Evolutionary conservation across 108 stramenopile genomes (phyloP).

Genomic region (Fragilariopsis cylindrus): DNA sequence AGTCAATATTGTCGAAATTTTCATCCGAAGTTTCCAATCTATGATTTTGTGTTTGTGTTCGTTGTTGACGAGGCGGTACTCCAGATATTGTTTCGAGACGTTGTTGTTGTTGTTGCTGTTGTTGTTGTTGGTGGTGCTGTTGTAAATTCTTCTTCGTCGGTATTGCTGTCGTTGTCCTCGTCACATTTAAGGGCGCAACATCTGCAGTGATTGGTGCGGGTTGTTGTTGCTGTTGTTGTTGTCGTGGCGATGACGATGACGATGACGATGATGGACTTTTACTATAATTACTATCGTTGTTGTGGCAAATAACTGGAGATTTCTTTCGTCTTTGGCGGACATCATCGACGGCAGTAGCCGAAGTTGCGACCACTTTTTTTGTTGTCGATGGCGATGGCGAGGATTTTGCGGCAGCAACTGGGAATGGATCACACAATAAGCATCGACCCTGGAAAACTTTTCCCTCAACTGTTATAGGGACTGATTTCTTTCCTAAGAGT

Average conservation of each 20-base stretch:
- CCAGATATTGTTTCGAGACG: neutral
- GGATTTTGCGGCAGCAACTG: constrained; percentile 3
- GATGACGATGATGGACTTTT: neutral
- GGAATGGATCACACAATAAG: constrained; percentile 38
- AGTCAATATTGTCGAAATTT: neutral
- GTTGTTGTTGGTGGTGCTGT: too few relatives aligned
- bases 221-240: too few relatives aligned
- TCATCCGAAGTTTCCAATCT: neutral
- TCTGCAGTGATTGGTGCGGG: too few relatives aligned
- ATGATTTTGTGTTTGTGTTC: neutral
- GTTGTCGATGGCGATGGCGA: neutral
- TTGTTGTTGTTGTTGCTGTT: neutral
- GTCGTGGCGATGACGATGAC: too few relatives aligned
- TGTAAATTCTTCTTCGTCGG: neutral
- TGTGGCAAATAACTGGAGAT: neutral
- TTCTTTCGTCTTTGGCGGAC: neutral
- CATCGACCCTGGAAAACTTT: constrained; percentile 38
- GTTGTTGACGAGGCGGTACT: constrained; percentile 1
- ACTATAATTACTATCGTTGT: neutral
- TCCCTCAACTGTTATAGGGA: constrained; percentile 40
- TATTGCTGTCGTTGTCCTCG: neutral
- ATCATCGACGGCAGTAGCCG: too few relatives aligned
- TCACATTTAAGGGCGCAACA: too few relatives aligned
- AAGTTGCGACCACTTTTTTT: too few relatives aligned
- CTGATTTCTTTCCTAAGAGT: constrained; percentile 40